Conservation (phyloP, 1,139 yeast species). For the Pichia inconspicua region DNA sequence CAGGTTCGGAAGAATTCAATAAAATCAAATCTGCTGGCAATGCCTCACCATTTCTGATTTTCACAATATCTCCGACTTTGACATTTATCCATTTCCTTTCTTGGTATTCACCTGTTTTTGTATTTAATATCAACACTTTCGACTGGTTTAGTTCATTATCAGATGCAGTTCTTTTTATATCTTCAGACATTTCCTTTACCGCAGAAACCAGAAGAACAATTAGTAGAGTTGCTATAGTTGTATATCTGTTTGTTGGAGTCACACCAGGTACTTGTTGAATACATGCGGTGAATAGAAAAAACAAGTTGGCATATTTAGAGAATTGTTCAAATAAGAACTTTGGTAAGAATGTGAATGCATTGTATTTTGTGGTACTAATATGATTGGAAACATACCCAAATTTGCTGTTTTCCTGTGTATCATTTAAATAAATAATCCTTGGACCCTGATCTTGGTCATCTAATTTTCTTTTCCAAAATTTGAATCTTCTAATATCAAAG, state of each 20-base stretch:
- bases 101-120: constrained; percentile 51
- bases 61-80: constrained; percentile 84
- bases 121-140: constrained; percentile 60
- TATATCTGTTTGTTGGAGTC: constrained; percentile 91
- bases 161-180: constrained; percentile 78
- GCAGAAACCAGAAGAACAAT: constrained; percentile 88
- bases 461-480: constrained; percentile 28
- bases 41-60: constrained; percentile 79
- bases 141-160: constrained; percentile 82
- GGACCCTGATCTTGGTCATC: constrained; percentile 40
- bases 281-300: constrained; percentile 83
- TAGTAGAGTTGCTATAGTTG: constrained; percentile 85
- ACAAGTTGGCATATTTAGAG: constrained; percentile 92
- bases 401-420: constrained; percentile 44
- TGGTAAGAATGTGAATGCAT: constrained; percentile 86
- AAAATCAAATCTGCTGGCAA: constrained; percentile 90
- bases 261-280: constrained; percentile 97
- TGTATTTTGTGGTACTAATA: constrained; percentile 94
- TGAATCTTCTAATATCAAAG: constrained; percentile 30
- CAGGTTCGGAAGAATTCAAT: constrained; percentile 91
- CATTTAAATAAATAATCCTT: constrained; percentile 63
- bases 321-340: constrained; percentile 94
- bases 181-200: constrained; percentile 84
- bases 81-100: constrained; percentile 79
- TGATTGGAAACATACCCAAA: constrained; percentile 71